Evolutionary conservation across 257 asterid species (phyloP).

Genomic region (Galeopsis tetrahit): DNA sequence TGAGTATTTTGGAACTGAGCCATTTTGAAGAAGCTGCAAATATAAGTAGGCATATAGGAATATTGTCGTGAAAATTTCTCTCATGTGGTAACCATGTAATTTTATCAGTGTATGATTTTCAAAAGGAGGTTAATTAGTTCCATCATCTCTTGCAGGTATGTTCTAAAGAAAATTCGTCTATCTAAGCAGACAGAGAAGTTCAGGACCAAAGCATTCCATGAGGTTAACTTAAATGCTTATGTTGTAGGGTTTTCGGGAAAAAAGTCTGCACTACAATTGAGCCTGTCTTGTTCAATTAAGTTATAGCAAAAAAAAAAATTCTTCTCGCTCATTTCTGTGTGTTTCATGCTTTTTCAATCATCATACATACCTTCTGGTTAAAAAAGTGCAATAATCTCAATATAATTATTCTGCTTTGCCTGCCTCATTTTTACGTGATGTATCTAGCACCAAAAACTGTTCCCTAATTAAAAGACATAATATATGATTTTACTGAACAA

Average conservation of each 20-base stretch:
- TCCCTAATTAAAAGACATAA: not conserved
- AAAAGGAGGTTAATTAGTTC: conserved; percentile 20
- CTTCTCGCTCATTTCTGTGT: not conserved
- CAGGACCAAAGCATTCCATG: conserved; percentile 72
- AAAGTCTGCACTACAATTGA: not conserved
- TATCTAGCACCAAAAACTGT: not conserved
- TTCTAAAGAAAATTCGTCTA: conserved; percentile 81
- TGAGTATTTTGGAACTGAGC: not conserved
- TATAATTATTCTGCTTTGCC: not conserved
- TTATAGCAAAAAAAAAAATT: not conserved
- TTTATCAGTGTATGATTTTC: conserved; percentile 15
- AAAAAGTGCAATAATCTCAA: not conserved
- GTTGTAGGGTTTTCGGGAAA: not conserved
- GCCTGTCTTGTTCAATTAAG: not conserved
- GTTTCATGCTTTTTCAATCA: not conserved
- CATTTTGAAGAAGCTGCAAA: not conserved
- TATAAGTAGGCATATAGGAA: not conserved
- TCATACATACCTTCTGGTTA: not conserved
- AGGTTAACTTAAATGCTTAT: conserved; percentile 53
- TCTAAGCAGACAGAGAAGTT: conserved; percentile 80
- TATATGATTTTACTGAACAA: not conserved
- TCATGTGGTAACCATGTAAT: conserved; percentile 3
- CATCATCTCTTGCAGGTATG: conserved; percentile 59
- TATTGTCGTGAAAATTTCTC: not conserved
- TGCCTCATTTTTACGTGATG: not conserved